Base-by-base conservation (phyloP, 1,139 yeast genomes). In the Candida tropicalis region DNA sequence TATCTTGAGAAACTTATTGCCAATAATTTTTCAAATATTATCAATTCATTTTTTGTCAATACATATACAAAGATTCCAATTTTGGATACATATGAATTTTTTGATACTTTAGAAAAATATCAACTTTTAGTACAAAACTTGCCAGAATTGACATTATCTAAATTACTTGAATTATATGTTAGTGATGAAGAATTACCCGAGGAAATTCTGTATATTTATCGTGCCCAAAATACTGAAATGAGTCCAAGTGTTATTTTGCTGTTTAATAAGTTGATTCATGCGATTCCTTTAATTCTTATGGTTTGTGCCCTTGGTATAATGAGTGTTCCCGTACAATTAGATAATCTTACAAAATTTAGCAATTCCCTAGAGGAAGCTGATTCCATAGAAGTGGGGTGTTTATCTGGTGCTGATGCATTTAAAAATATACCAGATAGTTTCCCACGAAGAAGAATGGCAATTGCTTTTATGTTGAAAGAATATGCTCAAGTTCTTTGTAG, bases 31-130 rank as follows among this genome's bases (percentile, higher is more conserved):
- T 41, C 59, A 17, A 44, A 28, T 18, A 48, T 63, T 24, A 48
- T 67, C 28, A 66, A 65, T 45, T 65, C 72, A 10, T 70, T 63
- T 42, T 61, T 70, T 44, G 51, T 65, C 22, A 65, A 68, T 46
- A 64, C 66, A 39, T 68, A 68, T 49, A 57, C 72, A 2, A 69
- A 68, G 45, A 52, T 65, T 7, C 75, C 75, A 2, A 58, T 67
- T 7, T 47, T 70, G 15, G 70, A 68, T 45, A 57, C 61, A 24
- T 52, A 63, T 23, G 58, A 57, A 29, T 56, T 70, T 29, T 50
- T 69, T 38, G 73, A 66, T 44, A 54, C 58, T 18, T 52, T 70
- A 26, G 70, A 66, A 42, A 56, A 61, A 8, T 65, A 57, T 48
- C 62, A 64, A 40, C 33, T 58, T 12, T 47, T 69, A 35, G 43